Base-by-base conservation (phyloP, 23 red algal genomes). In the Gracilaria gracilis region DNA sequence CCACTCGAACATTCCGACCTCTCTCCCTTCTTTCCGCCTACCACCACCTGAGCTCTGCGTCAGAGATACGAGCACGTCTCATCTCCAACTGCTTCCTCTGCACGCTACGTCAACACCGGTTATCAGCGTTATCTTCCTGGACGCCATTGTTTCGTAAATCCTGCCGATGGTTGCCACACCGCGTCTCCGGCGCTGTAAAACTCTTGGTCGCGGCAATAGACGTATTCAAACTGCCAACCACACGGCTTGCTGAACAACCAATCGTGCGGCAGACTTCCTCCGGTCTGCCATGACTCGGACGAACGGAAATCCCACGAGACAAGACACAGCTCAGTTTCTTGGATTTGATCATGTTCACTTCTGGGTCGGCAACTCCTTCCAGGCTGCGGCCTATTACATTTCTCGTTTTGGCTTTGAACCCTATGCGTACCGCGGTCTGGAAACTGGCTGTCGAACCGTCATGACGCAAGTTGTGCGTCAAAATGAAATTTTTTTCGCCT, bases 261-360 rank as follows among this genome's bases (percentile, higher is more conserved):
- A 4, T 50, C 34, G 39, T 77, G 31, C 20, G 31, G 38, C 31
- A 46, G 20, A 77, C 40, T 50, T 31, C 39, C 14, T 77, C 72
- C 46, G 23, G 4, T 50, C 16, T 77, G 46, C 27, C 72, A 77
- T 77, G 72, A 77, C 72, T 77, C 14, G 42, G 8, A 20, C 72
- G 27, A 83, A 76, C 21, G 64, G 61, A n/a, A 29, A 32, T 37
- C 58, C 58, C 12, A 47, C 4, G 3, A 78, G 28, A 75, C 67
- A 47, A 37, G 37, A 7, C 36, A 65, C 34, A 2, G 90, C 49
- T 53, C 69, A 79, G 23, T 88, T 81, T 69, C 88, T 94, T 28
- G 94, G 88, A 57, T 93, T 99, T 67, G 97, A 99, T 49, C 95
- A 96, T 81, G 46, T 99, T 6, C 83, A 93, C 57, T 93, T 99